Conservation (phyloP, 1,139 yeast species). For the Pichia sp. region DNA sequence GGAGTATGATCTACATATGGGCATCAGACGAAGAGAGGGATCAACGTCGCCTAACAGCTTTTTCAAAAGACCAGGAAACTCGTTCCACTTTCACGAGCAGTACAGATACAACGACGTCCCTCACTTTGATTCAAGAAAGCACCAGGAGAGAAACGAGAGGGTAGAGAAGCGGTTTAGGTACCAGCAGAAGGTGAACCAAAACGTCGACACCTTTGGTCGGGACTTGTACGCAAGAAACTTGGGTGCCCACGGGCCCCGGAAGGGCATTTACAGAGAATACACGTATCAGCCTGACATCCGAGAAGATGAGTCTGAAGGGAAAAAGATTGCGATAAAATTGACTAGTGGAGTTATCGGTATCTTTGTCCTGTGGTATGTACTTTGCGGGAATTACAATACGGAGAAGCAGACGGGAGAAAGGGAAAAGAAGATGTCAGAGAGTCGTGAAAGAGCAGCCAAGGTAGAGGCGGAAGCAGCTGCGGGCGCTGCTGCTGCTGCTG, state of each 20-base stretch:
- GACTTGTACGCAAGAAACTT: slow-evolving; percentile 23
- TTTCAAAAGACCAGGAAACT: slow-evolving; percentile 31
- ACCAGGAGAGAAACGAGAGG: slow-evolving; percentile 55
- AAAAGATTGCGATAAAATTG: slow-evolving; percentile 12
- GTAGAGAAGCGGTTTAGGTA: slow-evolving; percentile 45
- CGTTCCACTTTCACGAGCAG: slow-evolving; percentile 33
- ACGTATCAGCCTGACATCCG: slow-evolving; percentile 9
- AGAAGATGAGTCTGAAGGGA: slow-evolving; percentile 16
- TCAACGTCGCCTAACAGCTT: slow-evolving; percentile 28
- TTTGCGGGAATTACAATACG: slow-evolving; percentile 11
- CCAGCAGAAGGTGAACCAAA: slow-evolving; percentile 25
- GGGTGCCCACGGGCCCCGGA: slow-evolving; percentile 18
- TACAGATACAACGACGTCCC: slow-evolving; percentile 51
- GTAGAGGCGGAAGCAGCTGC: too few species aligned
- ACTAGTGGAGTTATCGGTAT: slow-evolving; percentile 11
- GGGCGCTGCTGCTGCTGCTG: too few species aligned
- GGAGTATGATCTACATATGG: slow-evolving; percentile 45
- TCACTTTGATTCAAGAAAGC: slow-evolving; percentile 69
- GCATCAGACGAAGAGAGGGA: slow-evolving; percentile 7
- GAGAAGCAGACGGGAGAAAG: background rate
- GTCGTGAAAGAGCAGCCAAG: too few species aligned
- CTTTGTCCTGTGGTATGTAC: slow-evolving; percentile 13
- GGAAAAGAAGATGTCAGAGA: background rate
- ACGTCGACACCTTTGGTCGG: slow-evolving; percentile 25
- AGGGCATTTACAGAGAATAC: slow-evolving; percentile 22